Base-by-base conservation (phyloP, 169 alveolate genomes). In the Cryptosporidium parvum region DNA sequence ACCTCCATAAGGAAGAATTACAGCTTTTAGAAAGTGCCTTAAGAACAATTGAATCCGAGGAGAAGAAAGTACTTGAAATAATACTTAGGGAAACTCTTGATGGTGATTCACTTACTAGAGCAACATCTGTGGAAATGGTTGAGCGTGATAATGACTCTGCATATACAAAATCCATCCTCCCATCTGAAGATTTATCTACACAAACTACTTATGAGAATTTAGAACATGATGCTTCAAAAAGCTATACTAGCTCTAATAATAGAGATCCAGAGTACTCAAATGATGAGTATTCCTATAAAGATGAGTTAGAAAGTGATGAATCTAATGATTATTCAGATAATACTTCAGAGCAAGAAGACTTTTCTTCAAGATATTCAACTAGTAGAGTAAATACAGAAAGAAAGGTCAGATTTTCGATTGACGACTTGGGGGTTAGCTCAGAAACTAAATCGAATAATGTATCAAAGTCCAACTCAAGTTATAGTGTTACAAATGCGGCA, bases 121-220 rank as follows among this genome's bases (percentile, higher is more conserved):
- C 75, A 23, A 80, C 89, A 45, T 80, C 89, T 10, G 56, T 80
- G 45, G 89, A 80, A 65, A 31, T 80, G 37, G 26, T 80, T 21
- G 89, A 80, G 39, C 61, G 51, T 35, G 89, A 80, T 62, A 80
- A 59, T 26, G 44, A 42, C 26, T 37, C 39, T 4, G 8, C 23
- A 35, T 1, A 35, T 37, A 21, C 26, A n/a, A 26, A 65, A n/a
- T 33, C 72, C 33, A 14, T 65, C 7, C 31, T 14, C 14, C 8
- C 51, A 65, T 65, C 53, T 33, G 18, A 26, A n/a, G 10, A 65
- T n/a, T 14, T 18, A 4, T 31, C 51, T 21, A 14, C 52, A 0
- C 14, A 51, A 10, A n/a, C 44, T 16, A 35, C 23, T 16, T 45
- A 39, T 16, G 65, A 70, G 42, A 70, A 70, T 23, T 44, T 45